Evolutionary conservation across 768 basidiomycete species (phyloP).

Genomic region (Sporobolomyces phaffii): DNA sequence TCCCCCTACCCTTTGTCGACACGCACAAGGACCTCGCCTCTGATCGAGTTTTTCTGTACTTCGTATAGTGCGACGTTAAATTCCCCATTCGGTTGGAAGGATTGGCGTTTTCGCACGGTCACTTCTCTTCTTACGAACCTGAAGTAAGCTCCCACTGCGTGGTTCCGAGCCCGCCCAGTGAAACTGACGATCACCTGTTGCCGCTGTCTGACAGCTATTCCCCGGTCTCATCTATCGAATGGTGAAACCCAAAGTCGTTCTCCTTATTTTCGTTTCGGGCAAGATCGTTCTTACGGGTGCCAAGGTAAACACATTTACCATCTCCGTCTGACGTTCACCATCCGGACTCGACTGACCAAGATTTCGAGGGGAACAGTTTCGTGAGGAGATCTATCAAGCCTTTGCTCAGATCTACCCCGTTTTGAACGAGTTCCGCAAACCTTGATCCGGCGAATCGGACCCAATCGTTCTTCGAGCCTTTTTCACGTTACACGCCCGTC

Average conservation of each 20-base stretch:
- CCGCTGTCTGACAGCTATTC: slow-evolving; percentile 62
- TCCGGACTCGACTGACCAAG: background rate
- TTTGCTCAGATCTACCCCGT: slow-evolving; percentile 99
- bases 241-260: slow-evolving; percentile 98
- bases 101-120: slow-evolving; percentile 89
- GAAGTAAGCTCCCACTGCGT: slow-evolving; percentile 2
- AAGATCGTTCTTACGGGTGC: slow-evolving; percentile 99
- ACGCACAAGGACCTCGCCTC: too few relatives aligned
- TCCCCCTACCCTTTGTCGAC: background rate
- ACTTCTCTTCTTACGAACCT: slow-evolving; percentile 37
- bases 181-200: slow-evolving; percentile 20
- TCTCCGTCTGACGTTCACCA: background rate
- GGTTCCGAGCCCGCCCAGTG: background rate
- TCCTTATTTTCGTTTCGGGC: slow-evolving; percentile 96
- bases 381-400: slow-evolving; percentile 98
- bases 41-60: background rate
- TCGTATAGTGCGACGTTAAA: slow-evolving; percentile 77
- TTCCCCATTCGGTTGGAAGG: slow-evolving; percentile 98
- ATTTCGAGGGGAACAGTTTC: slow-evolving; percentile 56
- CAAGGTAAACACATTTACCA: slow-evolving; percentile 66
- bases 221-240: slow-evolving; percentile 98
- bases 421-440: slow-evolving; percentile 79
- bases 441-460: too few relatives aligned
- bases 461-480: too few relatives aligned
- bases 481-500: too few relatives aligned